Evolutionary conservation across 352 stramenopile genomes (phyloP).

Genomic region (Pythium vanterpoolii): DNA sequence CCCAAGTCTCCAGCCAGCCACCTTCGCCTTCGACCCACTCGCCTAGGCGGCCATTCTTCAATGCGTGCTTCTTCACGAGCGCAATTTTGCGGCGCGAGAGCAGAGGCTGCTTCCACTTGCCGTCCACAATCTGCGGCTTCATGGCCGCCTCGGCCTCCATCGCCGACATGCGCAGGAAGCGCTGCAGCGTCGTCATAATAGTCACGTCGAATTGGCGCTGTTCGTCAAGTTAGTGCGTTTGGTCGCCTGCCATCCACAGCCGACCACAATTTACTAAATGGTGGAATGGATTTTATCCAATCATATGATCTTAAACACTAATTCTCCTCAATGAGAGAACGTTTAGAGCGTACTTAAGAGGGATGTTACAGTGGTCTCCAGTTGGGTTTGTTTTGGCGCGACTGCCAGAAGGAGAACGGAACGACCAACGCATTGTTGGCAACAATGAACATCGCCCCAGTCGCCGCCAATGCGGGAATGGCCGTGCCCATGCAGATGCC

Average conservation of each 20-base stretch:
- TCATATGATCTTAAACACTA: background rate
- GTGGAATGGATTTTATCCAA: background rate
- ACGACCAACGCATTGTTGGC: too few relatives aligned
- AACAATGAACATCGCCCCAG: conserved; percentile 8
- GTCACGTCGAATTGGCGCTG: too few relatives aligned
- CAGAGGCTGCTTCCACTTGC: conserved; percentile 83
- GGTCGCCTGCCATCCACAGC: conserved; percentile 14
- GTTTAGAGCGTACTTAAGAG: conserved; percentile 17
- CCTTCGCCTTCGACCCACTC: conserved; percentile 77
- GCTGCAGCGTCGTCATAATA: conserved; percentile 41
- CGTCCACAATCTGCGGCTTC: conserved; percentile 73
- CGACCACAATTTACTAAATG: conserved; percentile 14
- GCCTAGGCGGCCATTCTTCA: conserved; percentile 63
- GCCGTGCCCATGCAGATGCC: conserved; percentile 15
- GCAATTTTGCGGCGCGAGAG: conserved; percentile 78
- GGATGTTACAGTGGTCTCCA: background rate
- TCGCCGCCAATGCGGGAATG: conserved; percentile 9
- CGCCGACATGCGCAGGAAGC: conserved; percentile 73
- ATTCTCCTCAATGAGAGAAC: conserved; percentile 27
- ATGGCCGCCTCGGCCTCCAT: conserved; percentile 73
- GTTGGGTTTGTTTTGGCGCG: background rate
- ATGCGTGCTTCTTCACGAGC: conserved; percentile 80
- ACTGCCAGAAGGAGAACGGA: conserved; percentile 1
- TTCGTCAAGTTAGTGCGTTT: background rate
- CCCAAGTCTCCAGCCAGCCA: conserved; percentile 78